Base-by-base conservation (phyloP, 768 basidiomycete species). In the Rossbeevera mucosa region DNA sequence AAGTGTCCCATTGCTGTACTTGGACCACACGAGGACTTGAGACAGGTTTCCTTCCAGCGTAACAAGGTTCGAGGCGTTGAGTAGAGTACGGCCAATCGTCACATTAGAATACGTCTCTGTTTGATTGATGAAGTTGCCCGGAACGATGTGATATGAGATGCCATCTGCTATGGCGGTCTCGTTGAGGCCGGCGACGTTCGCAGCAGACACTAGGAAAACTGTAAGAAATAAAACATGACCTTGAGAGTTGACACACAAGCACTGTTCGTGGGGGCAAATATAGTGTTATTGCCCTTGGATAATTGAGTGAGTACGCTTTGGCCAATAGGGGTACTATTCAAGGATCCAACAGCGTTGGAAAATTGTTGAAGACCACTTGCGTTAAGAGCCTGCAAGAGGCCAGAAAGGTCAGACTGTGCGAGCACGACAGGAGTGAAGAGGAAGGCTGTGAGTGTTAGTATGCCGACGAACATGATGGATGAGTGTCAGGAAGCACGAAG, bases 41-140 rank as follows among this genome's bases (percentile, higher is more conserved):
- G 69, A 70, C 58, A 76, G 72, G 56, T 76, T 76, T 6, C 78
- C 86, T 58, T 85, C 84, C 0, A 88, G 77, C 20, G 60, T 64
- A 7, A 84, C 79, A 25, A 76, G 64, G 0, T 70, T 52, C 0
- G 76, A 59, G 33, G 78, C 74, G 40, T 76, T 78, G 40, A 88
- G 73, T n/a, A 83, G 69, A 0, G 86, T 84, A 36, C 83, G 77
- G 2, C 82, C 83, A 49, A 90, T 67, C 0, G 85, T 86, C 56
- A 76, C 72, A 58, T 79, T 80, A 2, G 86, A 84, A 51, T 70
- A 78, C 14, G 68, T 64, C 11, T 70, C 67, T n/a, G 75, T 71
- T 9, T 68, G 54, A 5, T 75, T 71, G 40, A 70, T 52, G 64
- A 82, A 77, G 53, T 80, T 72, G 22, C 82, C 81, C 44, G 73